phyloP scores from a whole-genome alignment of 2,329 filamentous ascomycete species.

The Didymella exigua region DNA sequence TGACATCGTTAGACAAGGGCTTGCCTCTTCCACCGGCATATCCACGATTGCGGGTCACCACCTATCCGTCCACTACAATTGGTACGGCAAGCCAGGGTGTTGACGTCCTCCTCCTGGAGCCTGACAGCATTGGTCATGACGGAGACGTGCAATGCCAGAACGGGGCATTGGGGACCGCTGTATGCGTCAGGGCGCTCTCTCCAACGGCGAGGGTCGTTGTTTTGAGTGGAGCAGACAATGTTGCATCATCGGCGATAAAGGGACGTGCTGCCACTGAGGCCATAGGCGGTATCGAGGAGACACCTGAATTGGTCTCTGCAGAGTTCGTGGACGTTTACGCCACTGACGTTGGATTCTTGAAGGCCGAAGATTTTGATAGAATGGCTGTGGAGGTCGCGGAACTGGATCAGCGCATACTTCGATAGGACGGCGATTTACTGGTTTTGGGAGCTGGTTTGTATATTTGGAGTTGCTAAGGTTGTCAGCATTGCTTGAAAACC shows the following conservation, averaged over 20 bases:
- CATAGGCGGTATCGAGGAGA: neutral
- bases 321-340: slow-evolving; percentile 39
- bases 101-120: slow-evolving; percentile 67
- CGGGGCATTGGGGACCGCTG: slow-evolving; percentile 64
- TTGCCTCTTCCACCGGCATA: neutral
- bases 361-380: slow-evolving; percentile 20
- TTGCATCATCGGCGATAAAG: slow-evolving; percentile 29
- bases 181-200: slow-evolving; percentile 60
- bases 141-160: slow-evolving; percentile 71
- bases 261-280: neutral
- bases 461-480: neutral
- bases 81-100: slow-evolving; percentile 59
- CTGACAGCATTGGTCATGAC: slow-evolving; percentile 63
- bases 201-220: slow-evolving; percentile 58
- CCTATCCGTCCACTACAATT: slow-evolving; percentile 64
- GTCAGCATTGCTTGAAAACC: neutral
- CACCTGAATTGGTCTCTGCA: slow-evolving; percentile 43
- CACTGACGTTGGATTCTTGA: slow-evolving; percentile 34
- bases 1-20: slow-evolving; percentile 46
- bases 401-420: slow-evolving; percentile 31
- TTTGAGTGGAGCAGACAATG: slow-evolving; percentile 57
- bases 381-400: slow-evolving; percentile 21
- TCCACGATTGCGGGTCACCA: neutral
- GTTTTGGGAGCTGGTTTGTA: neutral
- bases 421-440: neutral